Evolutionary conservation across 2,329 filamentous ascomycete species (phyloP).

Genomic region (Sporothrix inflata): DNA sequence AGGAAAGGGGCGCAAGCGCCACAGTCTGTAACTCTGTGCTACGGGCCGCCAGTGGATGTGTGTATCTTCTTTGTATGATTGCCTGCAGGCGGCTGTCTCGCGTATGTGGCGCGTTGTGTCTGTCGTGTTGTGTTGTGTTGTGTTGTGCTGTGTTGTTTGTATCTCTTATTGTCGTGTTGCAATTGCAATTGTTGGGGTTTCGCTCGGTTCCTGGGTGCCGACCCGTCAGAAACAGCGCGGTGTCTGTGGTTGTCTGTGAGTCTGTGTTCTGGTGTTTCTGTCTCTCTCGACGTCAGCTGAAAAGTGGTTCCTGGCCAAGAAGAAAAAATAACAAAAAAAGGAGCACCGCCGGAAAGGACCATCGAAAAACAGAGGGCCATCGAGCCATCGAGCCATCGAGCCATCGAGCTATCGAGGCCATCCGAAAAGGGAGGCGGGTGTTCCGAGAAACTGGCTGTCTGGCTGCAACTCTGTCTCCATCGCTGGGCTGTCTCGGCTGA

Average conservation of each 20-base stretch:
- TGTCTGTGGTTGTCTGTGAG: not conserved
- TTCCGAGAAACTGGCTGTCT: not conserved
- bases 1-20: not conserved
- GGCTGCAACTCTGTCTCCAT: not conserved
- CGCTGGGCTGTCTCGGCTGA: not conserved
- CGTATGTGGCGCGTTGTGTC: slow-evolving; percentile 7
- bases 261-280: not conserved
- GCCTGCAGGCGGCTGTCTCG: slow-evolving; percentile 19
- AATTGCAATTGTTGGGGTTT: not conserved
- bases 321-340: too few relatives aligned
- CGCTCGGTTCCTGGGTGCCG: slow-evolving; percentile 1
- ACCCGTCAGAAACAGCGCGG: not conserved
- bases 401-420: too few relatives aligned
- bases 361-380: not conserved
- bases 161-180: not conserved
- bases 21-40: slow-evolving; percentile 13
- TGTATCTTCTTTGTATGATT: slow-evolving; percentile 7
- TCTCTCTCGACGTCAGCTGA: not conserved
- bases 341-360: not conserved
- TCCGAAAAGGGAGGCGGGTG: not conserved
- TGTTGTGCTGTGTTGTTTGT: not conserved
- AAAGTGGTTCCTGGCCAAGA: too few relatives aligned
- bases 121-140: not conserved
- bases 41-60: not conserved
- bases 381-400: not conserved